Conservation (phyloP, 1,284 basidiomycete species). For the Microbotryum saponariae region DNA sequence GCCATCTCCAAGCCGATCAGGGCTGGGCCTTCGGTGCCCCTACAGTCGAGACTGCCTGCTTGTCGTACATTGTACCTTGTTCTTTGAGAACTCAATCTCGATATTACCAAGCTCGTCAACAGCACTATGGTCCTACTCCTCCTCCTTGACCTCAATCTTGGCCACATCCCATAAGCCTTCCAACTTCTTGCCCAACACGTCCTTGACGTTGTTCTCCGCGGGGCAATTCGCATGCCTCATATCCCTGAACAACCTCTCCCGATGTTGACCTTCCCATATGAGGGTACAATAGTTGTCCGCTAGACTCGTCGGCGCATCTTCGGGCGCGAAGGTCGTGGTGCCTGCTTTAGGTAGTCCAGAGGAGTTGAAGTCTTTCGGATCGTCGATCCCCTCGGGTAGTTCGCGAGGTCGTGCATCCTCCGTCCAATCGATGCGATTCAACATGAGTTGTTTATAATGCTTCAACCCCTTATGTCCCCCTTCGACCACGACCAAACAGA, state of each 20-base stretch:
- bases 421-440: constrained; percentile 86
- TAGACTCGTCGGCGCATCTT: constrained; percentile 50
- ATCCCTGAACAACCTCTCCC: constrained; percentile 69
- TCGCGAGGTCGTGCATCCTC: constrained; percentile 70
- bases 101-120: neutral
- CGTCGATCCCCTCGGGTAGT: constrained; percentile 35
- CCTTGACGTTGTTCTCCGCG: constrained; percentile 74
- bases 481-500: constrained; percentile 88
- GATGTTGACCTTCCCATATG: constrained; percentile 84
- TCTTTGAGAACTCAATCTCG: neutral
- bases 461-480: constrained; percentile 79
- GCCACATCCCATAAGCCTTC: constrained; percentile 90
- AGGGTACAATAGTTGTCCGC: constrained; percentile 81
- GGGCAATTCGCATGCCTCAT: constrained; percentile 81
- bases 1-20: no score
- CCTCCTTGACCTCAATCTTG: constrained; percentile 47
- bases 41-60: neutral
- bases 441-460: constrained; percentile 81
- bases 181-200: constrained; percentile 70
- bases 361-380: no score
- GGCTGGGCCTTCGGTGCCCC: neutral
- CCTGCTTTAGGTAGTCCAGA: neutral
- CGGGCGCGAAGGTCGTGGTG: constrained; percentile 34
- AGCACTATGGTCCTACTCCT: constrained; percentile 1
- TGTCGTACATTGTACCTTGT: neutral